Evolutionary conservation across 108 stramenopile genomes (phyloP), one percentile per base, ranked within the genome.

Genomic region (Discostella pseudostelligera): DNA sequence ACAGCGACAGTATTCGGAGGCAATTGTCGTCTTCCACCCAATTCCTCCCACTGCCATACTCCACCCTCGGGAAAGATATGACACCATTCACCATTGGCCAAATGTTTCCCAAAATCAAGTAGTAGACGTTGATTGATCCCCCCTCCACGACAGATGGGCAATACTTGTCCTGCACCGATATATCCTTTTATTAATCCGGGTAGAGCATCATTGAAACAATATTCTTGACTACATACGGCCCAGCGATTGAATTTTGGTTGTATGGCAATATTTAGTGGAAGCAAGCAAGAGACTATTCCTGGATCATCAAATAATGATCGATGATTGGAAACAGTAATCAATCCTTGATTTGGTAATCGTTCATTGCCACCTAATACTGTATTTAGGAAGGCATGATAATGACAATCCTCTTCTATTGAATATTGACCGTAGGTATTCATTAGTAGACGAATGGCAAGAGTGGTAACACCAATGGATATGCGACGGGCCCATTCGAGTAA

Each of bases 31-130:
- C 80, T 47, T n/a, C 80, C 80, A 11, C 81, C 74, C 37, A 82
- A 45, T 14, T 73, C 81, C 6, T 80, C 65, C 58, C 72, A 78
- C 59, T 90, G 88, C 71, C 83, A 87, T 1, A 84, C 85, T 13
- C 84, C 79, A 0, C 81, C 88, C 71, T 87, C 88, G 9, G 88
- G 88, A 42, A 86, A 89, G 13, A 86, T 43, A 67, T 89, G 86
- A 59, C 80, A 69, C 88, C 88, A 89, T 37, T 84, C 83, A 40
- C 88, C 88, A 13, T 39, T 46, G 13, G 78, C 72, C 59, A 84
- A 58, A 43, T 80, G 74, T 35, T 75, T 59, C 25, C 69, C 79
- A 57, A 89, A 82, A 45, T 85, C 75, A 10, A 75, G 49, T 39
- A 89, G 57, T 44, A 68, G 55, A 13, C 59, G 57, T 50, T 89